Evolutionary conservation across 257 asterid species (phyloP).

Genomic region (Osmanthus fragrans): DNA sequence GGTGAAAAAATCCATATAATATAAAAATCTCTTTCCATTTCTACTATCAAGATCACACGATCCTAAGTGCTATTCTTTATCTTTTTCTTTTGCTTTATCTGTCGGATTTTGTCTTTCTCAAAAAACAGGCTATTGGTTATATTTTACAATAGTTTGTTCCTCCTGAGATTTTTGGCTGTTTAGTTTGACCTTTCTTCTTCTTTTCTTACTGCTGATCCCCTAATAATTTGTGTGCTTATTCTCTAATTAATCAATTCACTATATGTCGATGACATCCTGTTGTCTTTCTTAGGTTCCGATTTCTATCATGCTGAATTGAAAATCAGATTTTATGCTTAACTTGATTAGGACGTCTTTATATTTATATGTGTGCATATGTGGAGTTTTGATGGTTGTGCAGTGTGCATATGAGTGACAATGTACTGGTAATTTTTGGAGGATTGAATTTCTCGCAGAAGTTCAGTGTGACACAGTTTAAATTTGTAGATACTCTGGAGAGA

Average conservation of each 20-base stretch:
- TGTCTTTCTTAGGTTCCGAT: neutral
- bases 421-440: neutral
- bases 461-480: conserved; percentile 11
- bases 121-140: neutral
- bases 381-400: neutral
- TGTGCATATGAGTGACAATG: neutral
- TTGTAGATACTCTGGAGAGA: conserved; percentile 68
- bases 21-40: neutral
- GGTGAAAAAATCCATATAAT: no score
- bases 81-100: neutral
- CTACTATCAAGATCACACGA: neutral
- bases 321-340: neutral
- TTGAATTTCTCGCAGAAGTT: neutral
- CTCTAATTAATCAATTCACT: neutral
- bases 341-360: neutral
- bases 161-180: neutral
- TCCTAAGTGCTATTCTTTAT: neutral
- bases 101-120: neutral
- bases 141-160: neutral
- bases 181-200: neutral
- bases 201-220: neutral
- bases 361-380: neutral
- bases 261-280: neutral
- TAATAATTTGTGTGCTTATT: neutral
- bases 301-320: neutral